Percentiles rank a stretch among this genome's conserved stretches.
Evolutionary conservation across 805 yeast species (phyloP).

Genomic region (Ogataea ramenticola): DNA sequence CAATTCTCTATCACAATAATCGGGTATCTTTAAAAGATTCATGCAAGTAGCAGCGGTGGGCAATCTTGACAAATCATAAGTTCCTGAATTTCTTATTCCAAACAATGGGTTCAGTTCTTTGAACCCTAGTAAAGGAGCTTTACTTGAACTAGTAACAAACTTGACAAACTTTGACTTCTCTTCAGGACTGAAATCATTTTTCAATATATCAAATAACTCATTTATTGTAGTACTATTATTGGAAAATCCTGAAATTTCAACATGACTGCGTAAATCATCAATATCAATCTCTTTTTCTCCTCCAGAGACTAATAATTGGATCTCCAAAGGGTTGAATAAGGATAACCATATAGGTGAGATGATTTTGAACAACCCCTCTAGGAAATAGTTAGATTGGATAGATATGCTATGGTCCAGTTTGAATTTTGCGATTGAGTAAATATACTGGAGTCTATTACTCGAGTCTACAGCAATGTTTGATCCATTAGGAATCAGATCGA

Average conservation of each 20-base stretch:
- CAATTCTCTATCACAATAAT: conserved; percentile 54
- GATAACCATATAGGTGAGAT: conserved; percentile 70
- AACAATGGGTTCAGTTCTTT: conserved; percentile 65
- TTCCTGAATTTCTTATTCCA: conserved; percentile 69
- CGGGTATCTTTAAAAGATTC: conserved; percentile 78
- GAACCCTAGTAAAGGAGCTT: conserved; percentile 89
- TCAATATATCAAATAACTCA: conserved; percentile 69
- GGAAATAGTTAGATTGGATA: conserved; percentile 53
- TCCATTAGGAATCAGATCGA: conserved; percentile 62
- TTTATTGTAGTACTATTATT: conserved; percentile 50
- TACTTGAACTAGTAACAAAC: conserved; percentile 87
- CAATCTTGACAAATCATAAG: conserved; percentile 43
- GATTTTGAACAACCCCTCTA: conserved; percentile 64
- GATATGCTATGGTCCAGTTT: conserved; percentile 59
- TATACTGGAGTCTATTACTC: conserved; percentile 61
- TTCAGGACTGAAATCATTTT: conserved; percentile 49
- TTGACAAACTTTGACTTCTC: conserved; percentile 64
- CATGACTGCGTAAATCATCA: conserved; percentile 56
- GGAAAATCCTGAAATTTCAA: conserved; percentile 58
- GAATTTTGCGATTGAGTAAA: conserved; percentile 71
- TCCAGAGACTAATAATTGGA: conserved; percentile 81
- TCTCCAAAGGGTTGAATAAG: conserved; percentile 78
- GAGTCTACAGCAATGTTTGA: conserved; percentile 45
- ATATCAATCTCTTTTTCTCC: conserved; percentile 65
- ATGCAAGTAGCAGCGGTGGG: conserved; percentile 96